Percentiles rank a stretch among this genome's conserved stretches.
These are phyloP conservation scores for Jacaranda copaia DNA, from an alignment of 257 asterid species.

Conservation along the genomic window DNA sequence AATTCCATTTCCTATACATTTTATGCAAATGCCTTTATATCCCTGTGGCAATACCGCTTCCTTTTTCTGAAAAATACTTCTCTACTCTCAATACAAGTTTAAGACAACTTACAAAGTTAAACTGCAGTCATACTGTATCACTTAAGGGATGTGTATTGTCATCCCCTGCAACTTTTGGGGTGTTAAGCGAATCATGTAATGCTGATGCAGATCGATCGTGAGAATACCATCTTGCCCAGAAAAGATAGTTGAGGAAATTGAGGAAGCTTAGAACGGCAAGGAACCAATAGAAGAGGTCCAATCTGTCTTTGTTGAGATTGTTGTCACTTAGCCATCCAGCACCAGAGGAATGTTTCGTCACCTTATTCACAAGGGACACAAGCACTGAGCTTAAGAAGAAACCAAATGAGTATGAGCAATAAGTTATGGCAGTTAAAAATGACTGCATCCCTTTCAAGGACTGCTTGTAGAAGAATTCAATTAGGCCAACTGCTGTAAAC, in stretches of 20 bases:
- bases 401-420: conserved; percentile 90
- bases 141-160: conserved; percentile 38
- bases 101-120: background rate
- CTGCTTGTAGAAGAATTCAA: conserved; percentile 93
- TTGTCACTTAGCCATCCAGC: conserved; percentile 79
- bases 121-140: background rate
- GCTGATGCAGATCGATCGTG: conserved; percentile 31
- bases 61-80: background rate
- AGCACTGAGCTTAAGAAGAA: conserved; percentile 81
- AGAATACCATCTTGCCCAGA: conserved; percentile 78
- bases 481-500: conserved; percentile 91
- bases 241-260: conserved; percentile 78
- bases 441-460: conserved; percentile 71
- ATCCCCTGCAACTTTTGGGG: conserved; percentile 51
- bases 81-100: conserved; percentile 11
- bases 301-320: conserved; percentile 72
- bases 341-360: conserved; percentile 40
- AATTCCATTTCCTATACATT: conserved; percentile 33
- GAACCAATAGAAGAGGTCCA: conserved; percentile 84
- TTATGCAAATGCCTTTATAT: conserved; percentile 29
- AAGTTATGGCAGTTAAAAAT: conserved; percentile 77
- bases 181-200: background rate
- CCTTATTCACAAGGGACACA: conserved; percentile 77
- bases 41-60: background rate
- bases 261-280: conserved; percentile 69